Evolutionary conservation across 78 protist species (phyloP), one percentile per base, ranked within the genome.

Genomic region (Dictyostelium firmibasis): DNA sequence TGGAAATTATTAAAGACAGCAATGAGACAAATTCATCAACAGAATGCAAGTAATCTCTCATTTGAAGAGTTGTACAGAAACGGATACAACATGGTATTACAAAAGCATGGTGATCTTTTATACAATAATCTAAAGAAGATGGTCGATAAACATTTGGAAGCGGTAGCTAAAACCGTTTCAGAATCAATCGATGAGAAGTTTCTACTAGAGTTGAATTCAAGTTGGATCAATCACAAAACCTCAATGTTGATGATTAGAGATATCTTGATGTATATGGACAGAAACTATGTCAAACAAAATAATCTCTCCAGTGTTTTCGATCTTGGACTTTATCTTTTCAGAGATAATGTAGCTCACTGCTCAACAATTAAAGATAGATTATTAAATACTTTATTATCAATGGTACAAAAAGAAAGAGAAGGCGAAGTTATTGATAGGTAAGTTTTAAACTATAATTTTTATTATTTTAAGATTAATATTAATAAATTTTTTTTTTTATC

Each of bases 201-300:
- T 31, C 75, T 98, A n/a, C 2, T 2, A 27, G 60, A 23, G 62
- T 47, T 98, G 31, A 87, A 95, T 44, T 43, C 31, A 43, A 41
- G 57, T 36, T 98, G 99, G 99, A 67, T 33, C 11, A 95, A 97
- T 27, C 98, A 97, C 92, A 92, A 93, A 83, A 82, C 96, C 8
- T 75, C 97, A 27, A 95, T 96, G 97, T 23, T 86, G 18, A 98
- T 98, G 99, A 97, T 98, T 38, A 92, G 98, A 11, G 99, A 98
- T 81, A 98, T 98, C 18, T 96, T 98, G 53, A 97, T 98, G 99
- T 98, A 98, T 92, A 95, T 98, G 98, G 99, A 98, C 82, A 91
- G 97, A 36, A 96, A 94, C 25, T 97, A 95, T 60, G 97, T 98
- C 3, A 69, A 69, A 50, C 79, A 89, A 27, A 70, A 89, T 31